These are phyloP conservation scores for Cryptomeria japonica DNA, from an alignment of 75 land plant genomes.

Conservation along the genomic window DNA sequence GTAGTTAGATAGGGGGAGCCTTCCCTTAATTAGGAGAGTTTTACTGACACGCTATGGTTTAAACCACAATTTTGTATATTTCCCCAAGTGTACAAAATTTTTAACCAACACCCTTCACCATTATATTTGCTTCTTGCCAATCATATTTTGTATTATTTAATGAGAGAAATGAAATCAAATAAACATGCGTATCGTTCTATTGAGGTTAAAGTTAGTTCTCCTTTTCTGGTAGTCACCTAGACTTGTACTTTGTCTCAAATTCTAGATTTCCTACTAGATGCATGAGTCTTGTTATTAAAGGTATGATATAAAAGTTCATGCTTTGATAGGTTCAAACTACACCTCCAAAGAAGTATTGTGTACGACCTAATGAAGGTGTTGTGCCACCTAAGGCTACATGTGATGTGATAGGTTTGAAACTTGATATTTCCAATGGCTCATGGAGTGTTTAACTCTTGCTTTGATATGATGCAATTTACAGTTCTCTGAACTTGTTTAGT, in stretches of 20 bases:
- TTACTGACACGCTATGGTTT: too few species aligned
- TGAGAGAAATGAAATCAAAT: not conserved
- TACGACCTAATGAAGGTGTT: constrained; percentile 86
- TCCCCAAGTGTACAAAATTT: too few species aligned
- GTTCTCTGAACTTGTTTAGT: not conserved
- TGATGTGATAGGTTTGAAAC: constrained; percentile 67
- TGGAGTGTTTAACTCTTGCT: not conserved
- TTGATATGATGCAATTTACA: not conserved
- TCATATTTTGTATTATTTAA: not conserved
- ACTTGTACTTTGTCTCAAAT: not conserved
- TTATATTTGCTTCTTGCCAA: not conserved
- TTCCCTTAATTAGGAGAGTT: too few species aligned
- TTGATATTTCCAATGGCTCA: not conserved
- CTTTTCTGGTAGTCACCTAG: not conserved
- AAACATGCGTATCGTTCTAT: not conserved
- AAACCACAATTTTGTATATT: too few species aligned
- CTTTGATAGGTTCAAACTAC: constrained; percentile 85
- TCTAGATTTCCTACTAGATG: not conserved
- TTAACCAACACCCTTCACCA: too few species aligned
- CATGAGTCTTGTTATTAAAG: not conserved
- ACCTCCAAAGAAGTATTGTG: constrained; percentile 88
- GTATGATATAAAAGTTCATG: not conserved
- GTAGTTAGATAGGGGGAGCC: too few species aligned
- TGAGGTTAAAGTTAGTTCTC: not conserved
- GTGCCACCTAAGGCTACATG: constrained; percentile 58